Conservation (phyloP, 495 filamentous ascomycete species). For the Cercophora newfieldiana region DNA sequence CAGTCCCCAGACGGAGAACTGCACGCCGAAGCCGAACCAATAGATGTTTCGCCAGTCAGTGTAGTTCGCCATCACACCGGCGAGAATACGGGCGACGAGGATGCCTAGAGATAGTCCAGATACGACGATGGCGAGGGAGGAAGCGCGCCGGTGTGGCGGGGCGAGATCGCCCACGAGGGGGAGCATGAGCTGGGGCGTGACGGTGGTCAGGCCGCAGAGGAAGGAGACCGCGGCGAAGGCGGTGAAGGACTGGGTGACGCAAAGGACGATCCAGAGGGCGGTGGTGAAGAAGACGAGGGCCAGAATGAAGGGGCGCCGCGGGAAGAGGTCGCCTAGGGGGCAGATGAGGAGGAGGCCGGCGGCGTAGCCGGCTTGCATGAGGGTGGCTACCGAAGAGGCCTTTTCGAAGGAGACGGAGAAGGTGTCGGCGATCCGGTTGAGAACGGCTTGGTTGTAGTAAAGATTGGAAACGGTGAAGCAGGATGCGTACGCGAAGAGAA, state of each 20-base stretch:
- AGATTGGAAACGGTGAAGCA: constrained; percentile 64
- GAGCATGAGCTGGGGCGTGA: constrained; percentile 84
- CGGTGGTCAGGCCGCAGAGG: constrained; percentile 70
- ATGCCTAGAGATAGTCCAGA: constrained; percentile 78
- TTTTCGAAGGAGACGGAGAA: constrained; percentile 61
- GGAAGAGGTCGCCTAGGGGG: constrained; percentile 74
- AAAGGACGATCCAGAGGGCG: constrained; percentile 67
- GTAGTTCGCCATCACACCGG: constrained; percentile 71
- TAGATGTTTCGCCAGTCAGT: constrained; percentile 75
- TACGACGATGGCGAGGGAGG: constrained; percentile 69
- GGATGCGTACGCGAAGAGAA: constrained; percentile 34
- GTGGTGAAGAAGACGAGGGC: constrained; percentile 65
- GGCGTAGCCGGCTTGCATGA: constrained; percentile 82
- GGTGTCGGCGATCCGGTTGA: constrained; percentile 61
- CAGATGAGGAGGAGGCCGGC: constrained; percentile 72
- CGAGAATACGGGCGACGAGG: constrained; percentile 73
- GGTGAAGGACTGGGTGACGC: constrained; percentile 63
- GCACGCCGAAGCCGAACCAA: constrained; percentile 75
- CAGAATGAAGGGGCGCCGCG: constrained; percentile 68
- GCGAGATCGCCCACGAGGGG: constrained; percentile 81
- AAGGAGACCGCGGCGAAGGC: constrained; percentile 70
- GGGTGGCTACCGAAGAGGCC: constrained; percentile 65
- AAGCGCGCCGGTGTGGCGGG: constrained; percentile 65
- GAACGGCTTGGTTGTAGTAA: constrained; percentile 68
- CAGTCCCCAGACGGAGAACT: constrained; percentile 64